Base-by-base conservation (phyloP, 1,284 basidiomycete genomes). In the Prillingera fragicola region DNA sequence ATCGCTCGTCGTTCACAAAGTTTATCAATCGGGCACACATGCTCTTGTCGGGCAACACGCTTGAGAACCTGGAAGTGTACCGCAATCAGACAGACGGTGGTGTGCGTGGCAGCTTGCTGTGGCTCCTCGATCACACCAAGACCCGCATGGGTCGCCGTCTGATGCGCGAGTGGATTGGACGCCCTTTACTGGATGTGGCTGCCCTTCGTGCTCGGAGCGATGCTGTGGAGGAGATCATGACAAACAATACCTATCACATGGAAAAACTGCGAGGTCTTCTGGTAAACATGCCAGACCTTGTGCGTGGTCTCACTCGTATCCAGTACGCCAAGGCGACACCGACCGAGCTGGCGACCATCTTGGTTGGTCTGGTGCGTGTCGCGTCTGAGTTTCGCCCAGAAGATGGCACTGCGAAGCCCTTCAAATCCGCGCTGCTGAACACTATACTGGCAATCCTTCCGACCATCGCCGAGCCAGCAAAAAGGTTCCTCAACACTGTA, bases 31-130 rank as follows among this genome's bases (percentile, higher is more conserved):
- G 80, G 33, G 79, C 82, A 0, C 84, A 88, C 54, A 95, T 97
- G 91, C 76, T 91, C 13, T 75, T 98, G 36, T 87, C 85, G 45
- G 83, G 83, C 29, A 92, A 89, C 62, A 95, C 94, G 0, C 72
- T 97, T 13, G 77, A 78, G 22, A 96, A 97, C 61, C 73, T 97
- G 72, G 90, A 95, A 66, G 81, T 95, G n/a, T 91, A 87, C 63
- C 78, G 80, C 23, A 95, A 95, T 57, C 83, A 88, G 57, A 90
- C 88, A 1, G 84, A 92, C 62, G 79, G 79, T 39, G 79, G 78
- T 8, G 74, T 77, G 18, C 78, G 74, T 40, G 94, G 92, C 1
- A 87, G 87, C 29, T 70, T 98, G 33, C 74, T 96, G 49, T 87
- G 83, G 81, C 77, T 94, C 3, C 73, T 98, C 37, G 85, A 97